A percentile compares a stretch with the other conserved stretches of the same genome.
Evolutionary conservation across 768 basidiomycete genomes (phyloP).

Genomic region (Cubamyces sp.): DNA sequence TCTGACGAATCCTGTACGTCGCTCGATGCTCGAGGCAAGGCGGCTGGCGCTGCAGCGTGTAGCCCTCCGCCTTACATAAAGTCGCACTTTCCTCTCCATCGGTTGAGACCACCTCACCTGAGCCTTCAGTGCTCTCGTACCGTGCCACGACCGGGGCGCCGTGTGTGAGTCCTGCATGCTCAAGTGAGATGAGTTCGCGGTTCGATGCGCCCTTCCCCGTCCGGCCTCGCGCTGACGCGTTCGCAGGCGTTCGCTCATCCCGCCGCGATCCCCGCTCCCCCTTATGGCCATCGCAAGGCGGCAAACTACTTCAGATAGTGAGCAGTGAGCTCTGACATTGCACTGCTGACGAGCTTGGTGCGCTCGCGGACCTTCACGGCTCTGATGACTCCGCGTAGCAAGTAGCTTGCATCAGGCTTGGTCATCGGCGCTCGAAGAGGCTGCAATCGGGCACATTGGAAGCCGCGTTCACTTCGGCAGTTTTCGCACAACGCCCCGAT

Average conservation of each 20-base stretch:
- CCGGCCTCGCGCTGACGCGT: slow-evolving; percentile 1
- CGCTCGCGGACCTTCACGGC: slow-evolving; percentile 14
- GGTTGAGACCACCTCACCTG: slow-evolving; percentile 11
- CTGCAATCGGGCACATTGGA: background rate
- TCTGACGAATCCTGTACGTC: slow-evolving; percentile 16
- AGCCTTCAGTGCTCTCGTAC: slow-evolving; percentile 7
- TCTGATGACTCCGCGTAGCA: slow-evolving; percentile 16
- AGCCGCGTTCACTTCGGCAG: slow-evolving; percentile 1
- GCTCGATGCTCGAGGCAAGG: slow-evolving; percentile 12
- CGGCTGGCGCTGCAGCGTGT: slow-evolving; percentile 19
- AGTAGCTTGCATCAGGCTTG: background rate
- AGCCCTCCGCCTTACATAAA: slow-evolving; percentile 23
- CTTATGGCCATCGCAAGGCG: background rate
- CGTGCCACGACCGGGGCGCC: slow-evolving; percentile 1
- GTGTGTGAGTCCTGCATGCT: slow-evolving; percentile 12
- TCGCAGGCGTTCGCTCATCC: background rate
- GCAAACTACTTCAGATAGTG: background rate
- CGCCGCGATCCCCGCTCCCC: background rate
- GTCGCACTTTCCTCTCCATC: slow-evolving; percentile 19
- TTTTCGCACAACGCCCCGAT: background rate
- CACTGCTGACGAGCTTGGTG: background rate
- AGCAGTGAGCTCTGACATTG: background rate
- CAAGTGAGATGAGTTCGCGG: slow-evolving; percentile 19
- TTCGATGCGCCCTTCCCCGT: slow-evolving; percentile 2
- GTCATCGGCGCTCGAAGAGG: background rate